These are phyloP conservation scores for Exobasidium rhododendri DNA, from an alignment of 1,284 basidiomycete species.

Conservation along the genomic window DNA sequence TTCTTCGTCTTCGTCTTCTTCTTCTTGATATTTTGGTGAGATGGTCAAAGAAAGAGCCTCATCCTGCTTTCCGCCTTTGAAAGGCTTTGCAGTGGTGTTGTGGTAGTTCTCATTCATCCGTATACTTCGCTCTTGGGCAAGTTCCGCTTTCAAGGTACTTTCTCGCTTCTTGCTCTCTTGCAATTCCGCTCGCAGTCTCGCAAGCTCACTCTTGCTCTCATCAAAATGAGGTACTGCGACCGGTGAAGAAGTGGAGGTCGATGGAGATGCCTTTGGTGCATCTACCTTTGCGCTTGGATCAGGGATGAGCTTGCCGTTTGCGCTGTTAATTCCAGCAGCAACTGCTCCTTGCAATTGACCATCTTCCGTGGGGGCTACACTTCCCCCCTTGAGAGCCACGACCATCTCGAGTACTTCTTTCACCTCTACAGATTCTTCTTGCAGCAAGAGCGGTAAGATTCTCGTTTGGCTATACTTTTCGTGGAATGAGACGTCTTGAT, in stretches of 20 bases:
- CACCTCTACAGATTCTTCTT: conserved; percentile 30
- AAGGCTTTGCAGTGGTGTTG: neutral
- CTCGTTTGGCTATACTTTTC: conserved; percentile 11
- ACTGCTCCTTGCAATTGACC: conserved; percentile 12
- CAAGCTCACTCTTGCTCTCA: conserved; percentile 19
- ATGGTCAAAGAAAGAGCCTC: neutral
- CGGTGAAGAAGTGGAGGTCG: neutral
- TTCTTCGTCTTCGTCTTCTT: neutral
- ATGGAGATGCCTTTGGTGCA: neutral
- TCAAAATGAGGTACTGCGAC: neutral
- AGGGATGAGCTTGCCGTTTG: conserved; percentile 1
- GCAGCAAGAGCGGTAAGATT: conserved; percentile 24
- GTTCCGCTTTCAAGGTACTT: conserved; percentile 5
- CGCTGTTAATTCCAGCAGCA: conserved; percentile 11
- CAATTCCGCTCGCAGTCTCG: conserved; percentile 21
- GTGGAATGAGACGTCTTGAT: conserved; percentile 14
- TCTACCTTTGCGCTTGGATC: neutral
- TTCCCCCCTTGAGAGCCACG: conserved; percentile 36
- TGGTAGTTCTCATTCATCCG: conserved; percentile 1
- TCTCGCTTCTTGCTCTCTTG: conserved; percentile 11
- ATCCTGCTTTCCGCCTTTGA: neutral
- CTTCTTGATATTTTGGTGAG: neutral
- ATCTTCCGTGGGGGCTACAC: conserved; percentile 41
- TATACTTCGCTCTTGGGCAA: conserved; percentile 11
- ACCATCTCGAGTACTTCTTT: conserved; percentile 35